These are phyloP conservation scores for Amauroascus niger DNA, from an alignment of 2,329 filamentous ascomycete species.

Conservation along the genomic window DNA sequence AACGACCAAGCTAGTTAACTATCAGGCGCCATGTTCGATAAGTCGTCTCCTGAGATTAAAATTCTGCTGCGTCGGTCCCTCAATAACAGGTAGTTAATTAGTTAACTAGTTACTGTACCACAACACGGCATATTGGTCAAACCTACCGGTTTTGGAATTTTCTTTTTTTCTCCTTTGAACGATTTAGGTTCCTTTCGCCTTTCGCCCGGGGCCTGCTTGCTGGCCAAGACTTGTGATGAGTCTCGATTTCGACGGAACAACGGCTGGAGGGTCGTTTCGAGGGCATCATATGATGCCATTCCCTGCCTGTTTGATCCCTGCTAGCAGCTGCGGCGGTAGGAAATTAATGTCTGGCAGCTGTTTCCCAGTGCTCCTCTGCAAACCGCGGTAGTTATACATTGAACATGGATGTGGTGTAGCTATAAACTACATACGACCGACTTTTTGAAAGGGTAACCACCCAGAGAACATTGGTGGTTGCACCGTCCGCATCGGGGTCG, in stretches of 20 bases:
- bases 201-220: background rate
- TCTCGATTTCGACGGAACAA: no score
- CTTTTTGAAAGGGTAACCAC: background rate
- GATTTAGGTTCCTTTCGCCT: background rate
- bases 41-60: background rate
- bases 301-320: background rate
- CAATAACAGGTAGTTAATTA: no score
- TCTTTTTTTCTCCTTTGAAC: background rate
- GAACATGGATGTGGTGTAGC: no score
- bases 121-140: no score
- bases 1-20: background rate
- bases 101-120: no score
- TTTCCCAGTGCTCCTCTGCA: no score
- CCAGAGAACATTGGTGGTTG: background rate
- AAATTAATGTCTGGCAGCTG: background rate
- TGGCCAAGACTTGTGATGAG: background rate
- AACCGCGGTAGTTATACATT: no score
- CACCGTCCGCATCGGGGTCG: background rate
- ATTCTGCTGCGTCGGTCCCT: background rate
- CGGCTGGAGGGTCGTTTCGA: no score
- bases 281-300: background rate
- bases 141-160: no score
- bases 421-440: background rate
- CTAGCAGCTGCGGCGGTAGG: background rate
- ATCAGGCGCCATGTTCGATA: slow-evolving; percentile 2